These are phyloP conservation scores for Aurantiochytrium sp. DNA, from an alignment of 108 stramenopile genomes.

Conservation along the genomic window DNA sequence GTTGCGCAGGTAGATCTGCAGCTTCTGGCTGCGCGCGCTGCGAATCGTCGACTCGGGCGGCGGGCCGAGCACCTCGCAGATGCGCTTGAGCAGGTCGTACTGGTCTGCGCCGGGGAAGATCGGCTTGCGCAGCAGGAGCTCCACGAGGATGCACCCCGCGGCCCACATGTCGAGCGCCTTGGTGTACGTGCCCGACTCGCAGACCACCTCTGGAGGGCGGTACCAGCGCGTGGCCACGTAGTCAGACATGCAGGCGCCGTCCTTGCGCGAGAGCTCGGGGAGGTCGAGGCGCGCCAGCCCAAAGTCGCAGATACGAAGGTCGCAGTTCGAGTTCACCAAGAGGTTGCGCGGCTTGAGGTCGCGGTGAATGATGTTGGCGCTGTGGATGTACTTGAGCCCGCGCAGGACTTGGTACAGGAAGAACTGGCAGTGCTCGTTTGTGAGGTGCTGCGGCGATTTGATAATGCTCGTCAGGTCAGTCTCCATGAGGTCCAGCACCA, in stretches of 20 bases:
- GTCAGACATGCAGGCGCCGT: constrained; percentile 45
- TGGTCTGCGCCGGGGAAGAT: constrained; percentile 85
- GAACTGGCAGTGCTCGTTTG: not conserved
- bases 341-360: constrained; percentile 60
- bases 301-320: constrained; percentile 45
- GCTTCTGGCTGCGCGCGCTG: not conserved
- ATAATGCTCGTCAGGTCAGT: constrained; percentile 36
- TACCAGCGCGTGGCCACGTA: constrained; percentile 67
- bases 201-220: constrained; percentile 59
- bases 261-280: constrained; percentile 1
- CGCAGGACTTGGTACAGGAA: constrained; percentile 42
- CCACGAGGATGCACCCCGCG: constrained; percentile 90
- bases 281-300: constrained; percentile 49
- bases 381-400: constrained; percentile 45
- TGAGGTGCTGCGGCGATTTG: constrained; percentile 33
- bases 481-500: constrained; percentile 38
- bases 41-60: constrained; percentile 43
- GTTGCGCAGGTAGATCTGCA: not conserved
- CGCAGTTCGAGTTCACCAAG: constrained; percentile 26
- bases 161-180: constrained; percentile 90
- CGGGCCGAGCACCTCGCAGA: constrained; percentile 75
- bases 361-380: constrained; percentile 44
- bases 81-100: constrained; percentile 77
- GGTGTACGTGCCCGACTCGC: constrained; percentile 62
- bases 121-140: constrained; percentile 82